Conservation (phyloP, 2,329 filamentous ascomycete genomes). For the Fusarium sp. region DNA sequence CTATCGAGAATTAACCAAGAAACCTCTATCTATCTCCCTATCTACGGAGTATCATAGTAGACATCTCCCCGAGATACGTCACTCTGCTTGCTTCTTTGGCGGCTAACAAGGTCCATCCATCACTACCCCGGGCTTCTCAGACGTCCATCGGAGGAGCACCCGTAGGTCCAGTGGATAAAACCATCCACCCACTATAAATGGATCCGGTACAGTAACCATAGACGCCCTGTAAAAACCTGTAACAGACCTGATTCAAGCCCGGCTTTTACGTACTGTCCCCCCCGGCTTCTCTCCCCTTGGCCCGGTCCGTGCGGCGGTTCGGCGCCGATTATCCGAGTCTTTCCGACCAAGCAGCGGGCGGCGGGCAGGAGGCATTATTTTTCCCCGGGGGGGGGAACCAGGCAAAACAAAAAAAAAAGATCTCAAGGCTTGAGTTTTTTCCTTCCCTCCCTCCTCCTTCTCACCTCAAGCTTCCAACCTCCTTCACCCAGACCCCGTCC, state of each 20-base stretch:
- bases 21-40: background rate
- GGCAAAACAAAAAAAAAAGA: slow-evolving; percentile 45
- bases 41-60: too few species aligned
- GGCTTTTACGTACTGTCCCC: slow-evolving; percentile 20
- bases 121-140: slow-evolving; percentile 2
- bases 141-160: slow-evolving; percentile 1
- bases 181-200: slow-evolving; percentile 10
- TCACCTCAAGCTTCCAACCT: slow-evolving; percentile 6
- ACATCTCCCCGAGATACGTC: background rate
- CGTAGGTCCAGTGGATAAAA: slow-evolving; percentile 12
- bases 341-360: slow-evolving; percentile 33
- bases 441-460: slow-evolving; percentile 2
- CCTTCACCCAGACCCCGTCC: slow-evolving; percentile 13
- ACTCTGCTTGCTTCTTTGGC: slow-evolving; percentile 15
- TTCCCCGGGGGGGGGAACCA: slow-evolving; percentile 24
- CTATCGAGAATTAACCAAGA: background rate
- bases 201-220: background rate
- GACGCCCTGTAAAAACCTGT: background rate
- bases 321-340: slow-evolving; percentile 47
- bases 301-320: slow-evolving; percentile 41
- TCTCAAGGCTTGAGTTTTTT: slow-evolving; percentile 41
- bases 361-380: slow-evolving; percentile 38
- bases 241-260: background rate
- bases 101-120: slow-evolving; percentile 21
- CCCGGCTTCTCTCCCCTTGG: slow-evolving; percentile 32